Evolutionary conservation across 192 early-diverging fungal genomes (phyloP).

Genomic region (Diversispora epigaea): DNA sequence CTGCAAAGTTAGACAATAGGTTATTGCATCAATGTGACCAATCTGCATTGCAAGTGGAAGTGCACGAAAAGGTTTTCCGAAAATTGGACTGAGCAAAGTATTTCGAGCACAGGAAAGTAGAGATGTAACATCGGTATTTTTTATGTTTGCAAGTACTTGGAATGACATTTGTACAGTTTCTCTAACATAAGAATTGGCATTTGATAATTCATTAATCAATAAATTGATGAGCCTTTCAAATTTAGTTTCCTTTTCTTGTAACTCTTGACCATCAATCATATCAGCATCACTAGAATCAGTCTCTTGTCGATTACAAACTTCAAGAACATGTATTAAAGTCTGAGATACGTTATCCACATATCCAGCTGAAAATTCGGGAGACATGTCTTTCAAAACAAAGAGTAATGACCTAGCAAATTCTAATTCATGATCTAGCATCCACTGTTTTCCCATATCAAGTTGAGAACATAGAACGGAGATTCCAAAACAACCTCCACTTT

Average conservation of each 20-base stretch:
- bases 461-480: constrained; percentile 81
- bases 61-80: constrained; percentile 93
- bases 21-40: constrained; percentile 97
- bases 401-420: constrained; percentile 92
- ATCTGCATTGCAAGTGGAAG: constrained; percentile 97
- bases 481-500: constrained; percentile 88
- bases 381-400: constrained; percentile 91
- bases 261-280: constrained; percentile 38
- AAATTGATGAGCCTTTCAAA: constrained; percentile 77
- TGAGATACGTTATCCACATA: constrained; percentile 73
- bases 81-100: constrained; percentile 86
- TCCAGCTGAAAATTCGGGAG: constrained; percentile 70
- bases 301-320: constrained; percentile 63
- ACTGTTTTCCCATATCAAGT: constrained; percentile 80
- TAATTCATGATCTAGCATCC: constrained; percentile 92
- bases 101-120: constrained; percentile 83
- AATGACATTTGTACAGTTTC: constrained; percentile 84
- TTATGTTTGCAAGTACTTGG: constrained; percentile 76
- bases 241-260: constrained; percentile 45
- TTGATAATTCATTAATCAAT: constrained; percentile 88
- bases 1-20: constrained; percentile 85
- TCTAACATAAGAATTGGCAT: constrained; percentile 84
- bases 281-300: constrained; percentile 40
- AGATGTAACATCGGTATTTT: constrained; percentile 76
- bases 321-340: constrained; percentile 71